Evolutionary conservation across 306 rosid species (phyloP).

Genomic region (Quillaja saponaria): DNA sequence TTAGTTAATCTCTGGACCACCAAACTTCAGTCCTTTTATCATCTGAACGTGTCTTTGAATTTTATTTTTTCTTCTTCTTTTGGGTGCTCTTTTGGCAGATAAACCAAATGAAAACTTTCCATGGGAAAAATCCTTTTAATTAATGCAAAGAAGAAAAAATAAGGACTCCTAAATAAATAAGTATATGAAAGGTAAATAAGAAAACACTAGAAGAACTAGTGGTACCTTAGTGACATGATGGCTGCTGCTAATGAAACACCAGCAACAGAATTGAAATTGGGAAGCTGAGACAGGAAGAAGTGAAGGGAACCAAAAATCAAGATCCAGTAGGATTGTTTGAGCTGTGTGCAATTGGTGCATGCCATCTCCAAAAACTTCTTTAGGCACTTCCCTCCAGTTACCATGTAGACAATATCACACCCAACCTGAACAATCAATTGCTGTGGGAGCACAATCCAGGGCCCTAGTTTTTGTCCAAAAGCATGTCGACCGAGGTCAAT

Average conservation of each 20-base stretch:
- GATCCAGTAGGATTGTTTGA: constrained; percentile 84
- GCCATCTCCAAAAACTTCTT: constrained; percentile 84
- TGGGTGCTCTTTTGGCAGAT: constrained; percentile 21
- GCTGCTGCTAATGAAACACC: constrained; percentile 95
- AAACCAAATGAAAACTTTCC: constrained; percentile 26
- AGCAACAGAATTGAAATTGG: constrained; percentile 90
- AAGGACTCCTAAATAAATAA: neutral
- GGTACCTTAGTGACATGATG: constrained; percentile 85
- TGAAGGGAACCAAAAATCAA: constrained; percentile 78
- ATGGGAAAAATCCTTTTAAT: neutral
- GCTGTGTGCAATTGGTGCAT: constrained; percentile 66
- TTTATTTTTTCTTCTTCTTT: constrained; percentile 21
- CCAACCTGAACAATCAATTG: constrained; percentile 91
- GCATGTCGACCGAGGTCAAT: constrained; percentile 87
- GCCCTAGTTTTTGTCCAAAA: constrained; percentile 79
- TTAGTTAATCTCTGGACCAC: neutral
- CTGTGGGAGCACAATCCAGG: constrained; percentile 89
- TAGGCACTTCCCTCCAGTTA: constrained; percentile 86
- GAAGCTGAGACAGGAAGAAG: constrained; percentile 91
- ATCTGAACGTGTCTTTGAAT: constrained; percentile 5
- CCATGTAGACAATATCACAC: constrained; percentile 87
- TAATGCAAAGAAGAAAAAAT: constrained; percentile 4
- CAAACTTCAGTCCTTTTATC: neutral
- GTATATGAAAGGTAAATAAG: too few relatives aligned
- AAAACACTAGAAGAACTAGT: too few relatives aligned